Evolutionary conservation across 176 grass and related monocot genomes (phyloP), one percentile per base, ranked within the genome.

Genomic region (Carex pumila): DNA sequence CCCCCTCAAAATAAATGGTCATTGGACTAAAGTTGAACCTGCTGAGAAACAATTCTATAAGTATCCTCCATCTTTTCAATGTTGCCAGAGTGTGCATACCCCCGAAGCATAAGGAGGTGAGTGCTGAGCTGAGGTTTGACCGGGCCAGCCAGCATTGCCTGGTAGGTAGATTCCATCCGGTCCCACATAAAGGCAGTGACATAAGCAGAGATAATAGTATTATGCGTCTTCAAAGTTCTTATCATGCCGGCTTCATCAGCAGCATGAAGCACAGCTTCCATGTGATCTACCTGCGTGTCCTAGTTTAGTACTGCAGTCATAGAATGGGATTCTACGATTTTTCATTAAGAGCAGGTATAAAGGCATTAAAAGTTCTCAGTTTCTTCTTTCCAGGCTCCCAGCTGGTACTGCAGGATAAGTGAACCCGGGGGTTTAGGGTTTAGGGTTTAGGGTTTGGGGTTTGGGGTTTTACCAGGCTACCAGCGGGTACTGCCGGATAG

Each of bases 111-210:
- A 30, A 99, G 84, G 60, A 95, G 79, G 83, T 94, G 78, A 9
- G 96, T 99, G 47, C 85, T 86, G 34, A 60, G 68, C 39, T 99
- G 88, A 56, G 96, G 96, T 80, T 49, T 84, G 74, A 94, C 76
- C 41, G 79, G 71, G 45, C 88, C 83, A n/a, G 76, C 72, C 12
- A 76, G 31, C 96, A 94, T 95, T 56, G 80, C 85, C 4, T 66
- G 25, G 85, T 92, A 94, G 30, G 72, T 63, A 3, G 56, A 54
- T 77, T 94, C 96, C 91, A 95, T 94, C 76, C 87, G 87, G 25
- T 95, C 96, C 96, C 96, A 99, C 86, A 87, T 95, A 88, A 89
- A 94, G 2, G 90, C 93, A 0, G 91, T 99, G 70, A 95, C 34
- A 61, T 99, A 95, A 5, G 88, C 93, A 2, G 96, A 65, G 1